Conservation (phyloP, 2,329 filamentous ascomycete genomes). For the Xylaria multiplex region DNA sequence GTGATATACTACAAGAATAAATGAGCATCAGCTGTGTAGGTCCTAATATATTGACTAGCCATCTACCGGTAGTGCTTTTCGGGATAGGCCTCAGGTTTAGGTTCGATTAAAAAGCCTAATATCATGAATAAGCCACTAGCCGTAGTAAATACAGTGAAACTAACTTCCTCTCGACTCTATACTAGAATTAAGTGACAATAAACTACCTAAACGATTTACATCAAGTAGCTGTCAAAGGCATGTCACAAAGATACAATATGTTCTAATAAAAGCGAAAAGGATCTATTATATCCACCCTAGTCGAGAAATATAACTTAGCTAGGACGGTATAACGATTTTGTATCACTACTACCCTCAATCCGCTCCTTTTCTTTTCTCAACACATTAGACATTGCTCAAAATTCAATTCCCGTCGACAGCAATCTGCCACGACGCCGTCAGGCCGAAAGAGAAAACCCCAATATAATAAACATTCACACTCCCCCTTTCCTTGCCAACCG, state of each 20-base stretch:
- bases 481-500: not conserved
- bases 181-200: not conserved
- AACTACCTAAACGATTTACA: not conserved
- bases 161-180: not conserved
- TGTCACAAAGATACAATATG: not conserved
- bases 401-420: not conserved
- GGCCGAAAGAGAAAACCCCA: not conserved
- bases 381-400: not conserved
- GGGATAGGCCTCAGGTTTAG: not conserved
- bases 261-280: conserved; percentile 4
- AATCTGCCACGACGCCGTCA: not conserved
- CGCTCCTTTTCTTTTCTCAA: not conserved
- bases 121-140: too few relatives aligned
- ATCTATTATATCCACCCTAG: conserved; percentile 17
- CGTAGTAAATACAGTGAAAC: too few relatives aligned
- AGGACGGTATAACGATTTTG: not conserved
- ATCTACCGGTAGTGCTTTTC: not conserved
- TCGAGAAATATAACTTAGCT: conserved; percentile 5
- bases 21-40: not conserved
- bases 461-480: conserved; percentile 6
- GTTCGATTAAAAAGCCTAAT: not conserved
- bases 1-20: conserved; percentile 3
- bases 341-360: not conserved
- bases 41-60: not conserved
- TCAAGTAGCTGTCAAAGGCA: not conserved